Evolutionary conservation across 2,329 filamentous ascomycete genomes (phyloP), one percentile per base, ranked within the genome.

Genomic region (Alternaria burnsii): DNA sequence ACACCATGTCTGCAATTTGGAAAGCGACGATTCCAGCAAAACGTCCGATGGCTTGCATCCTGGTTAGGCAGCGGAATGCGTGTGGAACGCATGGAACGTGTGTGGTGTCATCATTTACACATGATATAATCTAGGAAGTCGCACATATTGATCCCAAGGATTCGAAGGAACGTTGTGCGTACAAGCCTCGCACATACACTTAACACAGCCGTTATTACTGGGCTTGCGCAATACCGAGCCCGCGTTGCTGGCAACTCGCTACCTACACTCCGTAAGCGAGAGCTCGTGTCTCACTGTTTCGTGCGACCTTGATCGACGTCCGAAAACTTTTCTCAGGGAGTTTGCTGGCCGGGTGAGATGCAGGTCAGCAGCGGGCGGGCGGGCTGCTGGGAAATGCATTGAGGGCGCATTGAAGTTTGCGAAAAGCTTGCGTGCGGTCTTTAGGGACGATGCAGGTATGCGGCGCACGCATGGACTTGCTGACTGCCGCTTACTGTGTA

Each of bases 211-310:
- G 36, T 61, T 68, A 68, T 63, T 57, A 36, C 64, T 58, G 47
- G 53, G 59, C 20, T 54, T 59, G 42, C 32, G 30, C 38, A 43
- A 53, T 67, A 55, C 59, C 55, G 66, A 61, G 52, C 40, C 56
- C 60, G 44, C 40, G 47, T 57, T 55, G 53, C 55, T 54, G 54
- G 52, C 53, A 56, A 50, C 64, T 55, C 51, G 55, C 51, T 58
- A 60, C 61, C 59, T 63, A 62, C 54, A 40, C 11, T 59, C 47
- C 44, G 48, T 63, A 67, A 67, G 63, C 66, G 63, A 68, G 41
- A 48, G 38, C 51, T 52, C 46, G 32, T 58, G 56, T 59, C 59
- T 61, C 46, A 59, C 62, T 20, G 52, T 43, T 56, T 58, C 56
- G 57, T 58, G 52, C 58, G 44, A 61, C 59, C 42, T 51, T 38